phyloP scores from a whole-genome alignment of 164 flowering plant genomes.

The Macadamia tetraphylla region DNA sequence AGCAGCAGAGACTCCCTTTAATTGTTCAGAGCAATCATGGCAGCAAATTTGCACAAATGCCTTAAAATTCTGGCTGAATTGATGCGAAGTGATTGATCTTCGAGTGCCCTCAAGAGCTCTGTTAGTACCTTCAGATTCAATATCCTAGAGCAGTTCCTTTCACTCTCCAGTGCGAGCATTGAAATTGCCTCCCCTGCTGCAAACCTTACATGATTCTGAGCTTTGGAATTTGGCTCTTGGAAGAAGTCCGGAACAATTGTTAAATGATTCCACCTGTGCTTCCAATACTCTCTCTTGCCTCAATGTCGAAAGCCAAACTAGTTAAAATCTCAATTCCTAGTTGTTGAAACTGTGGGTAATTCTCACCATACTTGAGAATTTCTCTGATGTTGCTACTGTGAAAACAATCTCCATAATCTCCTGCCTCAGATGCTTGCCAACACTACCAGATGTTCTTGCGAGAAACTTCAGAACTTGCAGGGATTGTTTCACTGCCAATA shows the following conservation, averaged over 20 bases:
- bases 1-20: constrained; percentile 45
- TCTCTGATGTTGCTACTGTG: constrained; percentile 86
- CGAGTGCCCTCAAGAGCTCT: constrained; percentile 49
- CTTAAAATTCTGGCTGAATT: constrained; percentile 76
- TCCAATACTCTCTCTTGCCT: constrained; percentile 84
- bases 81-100: constrained; percentile 40
- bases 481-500: constrained; percentile 55
- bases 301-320: constrained; percentile 65
- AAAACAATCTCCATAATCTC: constrained; percentile 83
- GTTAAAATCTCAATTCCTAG: constrained; percentile 72
- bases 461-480: constrained; percentile 79
- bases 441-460: constrained; percentile 62
- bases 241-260: constrained; percentile 55
- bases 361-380: constrained; percentile 59
- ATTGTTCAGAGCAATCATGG: constrained; percentile 36
- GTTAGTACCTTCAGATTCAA: constrained; percentile 41
- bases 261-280: constrained; percentile 76
- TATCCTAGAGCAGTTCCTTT: constrained; percentile 49
- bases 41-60: constrained; percentile 60
- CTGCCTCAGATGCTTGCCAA: constrained; percentile 64
- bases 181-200: constrained; percentile 89
- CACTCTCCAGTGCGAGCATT: constrained; percentile 77
- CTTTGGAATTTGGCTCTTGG: neutral
- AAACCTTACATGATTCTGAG: constrained; percentile 26
- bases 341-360: constrained; percentile 49